These are phyloP conservation scores for Luffa acutangula DNA, from an alignment of 306 rosid genomes.

Conservation along the genomic window DNA sequence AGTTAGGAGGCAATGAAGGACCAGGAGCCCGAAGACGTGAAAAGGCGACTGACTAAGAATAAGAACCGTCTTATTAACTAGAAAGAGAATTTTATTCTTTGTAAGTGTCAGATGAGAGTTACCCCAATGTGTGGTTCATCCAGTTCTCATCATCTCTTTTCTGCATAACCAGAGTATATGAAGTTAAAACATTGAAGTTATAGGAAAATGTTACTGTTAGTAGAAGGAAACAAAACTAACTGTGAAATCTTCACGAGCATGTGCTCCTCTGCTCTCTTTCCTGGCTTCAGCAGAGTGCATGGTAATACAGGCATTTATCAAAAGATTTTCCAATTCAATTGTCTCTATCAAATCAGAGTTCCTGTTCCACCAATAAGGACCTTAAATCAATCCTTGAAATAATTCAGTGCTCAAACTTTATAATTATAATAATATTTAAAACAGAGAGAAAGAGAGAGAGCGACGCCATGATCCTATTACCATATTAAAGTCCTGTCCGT, in stretches of 20 bases:
- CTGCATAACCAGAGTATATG: conserved; percentile 41
- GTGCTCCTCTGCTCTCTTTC: conserved; percentile 95
- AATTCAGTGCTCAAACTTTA: background rate
- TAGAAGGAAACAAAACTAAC: conserved; percentile 25
- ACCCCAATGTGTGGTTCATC: conserved; percentile 94
- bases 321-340: conserved; percentile 76
- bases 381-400: background rate
- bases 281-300: conserved; percentile 96
- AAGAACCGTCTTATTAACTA: background rate
- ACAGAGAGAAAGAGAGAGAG: background rate
- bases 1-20: background rate
- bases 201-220: background rate
- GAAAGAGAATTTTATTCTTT: background rate
- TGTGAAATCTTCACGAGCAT: conserved; percentile 81
- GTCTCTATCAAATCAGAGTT: conserved; percentile 83
- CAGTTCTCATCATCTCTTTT: conserved; percentile 86
- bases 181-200: background rate
- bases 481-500: conserved; percentile 70
- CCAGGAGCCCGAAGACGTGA: background rate
- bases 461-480: conserved; percentile 20
- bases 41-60: background rate
- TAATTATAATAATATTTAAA: background rate
- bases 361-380: conserved; percentile 31
- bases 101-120: conserved; percentile 17
- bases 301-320: conserved; percentile 81